A percentile compares a stretch with the other conserved stretches of the same genome.
Evolutionary conservation across 108 stramenopile species (phyloP).

Genomic region (Cyclostephanos tholiformis): DNA sequence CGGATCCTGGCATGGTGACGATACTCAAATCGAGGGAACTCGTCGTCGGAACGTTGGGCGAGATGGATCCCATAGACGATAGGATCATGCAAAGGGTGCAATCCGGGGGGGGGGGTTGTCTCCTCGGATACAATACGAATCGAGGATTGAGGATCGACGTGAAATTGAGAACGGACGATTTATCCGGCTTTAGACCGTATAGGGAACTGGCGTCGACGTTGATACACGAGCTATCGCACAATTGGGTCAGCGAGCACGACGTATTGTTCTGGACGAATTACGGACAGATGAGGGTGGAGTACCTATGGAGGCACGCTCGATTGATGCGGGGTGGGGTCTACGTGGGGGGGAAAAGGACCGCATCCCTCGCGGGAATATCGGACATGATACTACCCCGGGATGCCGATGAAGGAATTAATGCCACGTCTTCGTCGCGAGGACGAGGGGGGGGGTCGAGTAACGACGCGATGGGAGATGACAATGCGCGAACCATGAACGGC

Average conservation of each 20-base stretch:
- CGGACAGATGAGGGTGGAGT: slow-evolving; percentile 78
- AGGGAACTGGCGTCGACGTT: slow-evolving; percentile 64
- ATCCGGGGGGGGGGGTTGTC: slow-evolving; percentile 57
- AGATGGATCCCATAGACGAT: slow-evolving; percentile 89
- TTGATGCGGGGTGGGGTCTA: slow-evolving; percentile 44
- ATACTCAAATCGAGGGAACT: slow-evolving; percentile 67
- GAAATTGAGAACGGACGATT: slow-evolving; percentile 68
- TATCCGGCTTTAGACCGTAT: slow-evolving; percentile 65
- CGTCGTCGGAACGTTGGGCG: slow-evolving; percentile 72
- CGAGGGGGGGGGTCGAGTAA: neutral
- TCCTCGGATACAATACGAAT: slow-evolving; percentile 86
- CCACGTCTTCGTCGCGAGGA: neutral
- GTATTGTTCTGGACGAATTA: slow-evolving; percentile 78
- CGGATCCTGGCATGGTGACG: slow-evolving; percentile 71
- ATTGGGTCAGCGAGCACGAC: slow-evolving; percentile 84
- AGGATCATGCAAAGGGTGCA: slow-evolving; percentile 68
- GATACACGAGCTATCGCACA: slow-evolving; percentile 81
- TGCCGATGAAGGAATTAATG: neutral
- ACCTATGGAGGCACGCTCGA: slow-evolving; percentile 55
- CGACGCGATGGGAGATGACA: neutral
- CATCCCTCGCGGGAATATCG: slow-evolving; percentile 54
- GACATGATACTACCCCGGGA: slow-evolving; percentile 35
- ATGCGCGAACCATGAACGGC: slow-evolving; percentile 26
- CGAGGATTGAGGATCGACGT: slow-evolving; percentile 71
- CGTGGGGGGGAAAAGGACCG: slow-evolving; percentile 67